Evolutionary conservation across 1,284 basidiomycete species (phyloP).

Genomic region (Ustilago trichophora): DNA sequence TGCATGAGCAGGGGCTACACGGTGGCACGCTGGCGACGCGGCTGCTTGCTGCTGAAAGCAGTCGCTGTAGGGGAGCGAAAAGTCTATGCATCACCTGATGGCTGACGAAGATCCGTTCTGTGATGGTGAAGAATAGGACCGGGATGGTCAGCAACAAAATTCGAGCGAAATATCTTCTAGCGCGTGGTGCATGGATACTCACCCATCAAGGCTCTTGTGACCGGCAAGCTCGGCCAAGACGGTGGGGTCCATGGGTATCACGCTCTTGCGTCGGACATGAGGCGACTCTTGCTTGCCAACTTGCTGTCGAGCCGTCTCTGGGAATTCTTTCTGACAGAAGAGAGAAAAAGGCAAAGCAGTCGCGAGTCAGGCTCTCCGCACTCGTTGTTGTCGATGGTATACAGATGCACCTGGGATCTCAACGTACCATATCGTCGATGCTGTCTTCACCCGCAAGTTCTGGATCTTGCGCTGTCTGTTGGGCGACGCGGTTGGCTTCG

Average conservation of each 20-base stretch:
- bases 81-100: constrained; percentile 36
- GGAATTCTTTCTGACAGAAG: constrained; percentile 41
- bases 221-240: constrained; percentile 66
- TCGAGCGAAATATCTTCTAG: too few species aligned
- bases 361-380: constrained; percentile 9
- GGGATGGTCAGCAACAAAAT: too few species aligned
- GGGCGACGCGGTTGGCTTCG: constrained; percentile 40
- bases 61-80: too few species aligned
- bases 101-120: constrained; percentile 26
- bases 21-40: too few species aligned
- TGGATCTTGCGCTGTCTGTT: constrained; percentile 25
- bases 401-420: constrained; percentile 3
- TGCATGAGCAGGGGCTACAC: too few species aligned
- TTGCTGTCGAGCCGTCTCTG: constrained; percentile 49
- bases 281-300: constrained; percentile 49
- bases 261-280: constrained; percentile 65
- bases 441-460: constrained; percentile 30
- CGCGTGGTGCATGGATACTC: too few species aligned
- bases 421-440: constrained; percentile 53
- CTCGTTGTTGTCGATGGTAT: not conserved
- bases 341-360: not conserved
- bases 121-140: too few species aligned
- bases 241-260: constrained; percentile 67
- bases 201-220: constrained; percentile 63
- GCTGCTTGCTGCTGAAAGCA: too few species aligned